Evolutionary conservation across 106 monocot species (phyloP).

Genomic region (Allium cepa): DNA sequence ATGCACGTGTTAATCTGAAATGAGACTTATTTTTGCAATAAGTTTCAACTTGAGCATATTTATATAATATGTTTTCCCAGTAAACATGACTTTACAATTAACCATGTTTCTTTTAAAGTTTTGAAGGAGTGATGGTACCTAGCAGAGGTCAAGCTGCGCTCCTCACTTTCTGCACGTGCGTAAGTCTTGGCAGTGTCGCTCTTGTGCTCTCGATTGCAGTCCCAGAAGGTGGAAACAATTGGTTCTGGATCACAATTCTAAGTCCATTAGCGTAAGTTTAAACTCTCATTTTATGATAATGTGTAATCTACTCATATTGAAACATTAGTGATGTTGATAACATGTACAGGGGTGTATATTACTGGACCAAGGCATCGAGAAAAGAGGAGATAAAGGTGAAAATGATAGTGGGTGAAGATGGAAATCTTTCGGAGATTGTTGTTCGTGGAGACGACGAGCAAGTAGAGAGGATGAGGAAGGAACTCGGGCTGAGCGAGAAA

Average conservation of each 20-base stretch:
- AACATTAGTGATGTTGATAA: background rate
- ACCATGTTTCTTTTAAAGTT: conserved; percentile 24
- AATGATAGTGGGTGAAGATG: conserved; percentile 58
- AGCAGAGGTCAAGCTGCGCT: conserved; percentile 93
- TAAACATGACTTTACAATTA: background rate
- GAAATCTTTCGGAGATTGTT: conserved; percentile 67
- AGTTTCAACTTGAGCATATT: too few relatives aligned
- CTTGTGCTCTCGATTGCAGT: conserved; percentile 88
- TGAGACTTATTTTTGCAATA: too few relatives aligned
- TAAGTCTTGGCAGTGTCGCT: conserved; percentile 86
- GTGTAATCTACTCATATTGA: background rate
- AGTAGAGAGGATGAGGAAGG: conserved; percentile 84
- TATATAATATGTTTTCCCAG: too few relatives aligned
- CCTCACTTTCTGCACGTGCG: conserved; percentile 95
- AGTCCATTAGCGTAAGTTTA: conserved; percentile 72
- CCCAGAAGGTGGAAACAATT: conserved; percentile 90
- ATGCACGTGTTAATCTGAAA: too few relatives aligned
- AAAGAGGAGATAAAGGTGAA: conserved; percentile 97
- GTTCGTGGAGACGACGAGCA: conserved; percentile 86
- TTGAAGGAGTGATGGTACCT: conserved; percentile 95
- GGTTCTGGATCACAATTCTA: conserved; percentile 77
- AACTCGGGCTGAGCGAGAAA: conserved; percentile 71
- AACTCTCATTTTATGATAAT: too few relatives aligned
- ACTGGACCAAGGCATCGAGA: conserved; percentile 75
- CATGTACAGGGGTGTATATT: conserved; percentile 57